Evolutionary conservation across 2,329 filamentous ascomycete species (phyloP), one percentile per base, ranked within the genome.

Genomic region (Alternaria longipes): DNA sequence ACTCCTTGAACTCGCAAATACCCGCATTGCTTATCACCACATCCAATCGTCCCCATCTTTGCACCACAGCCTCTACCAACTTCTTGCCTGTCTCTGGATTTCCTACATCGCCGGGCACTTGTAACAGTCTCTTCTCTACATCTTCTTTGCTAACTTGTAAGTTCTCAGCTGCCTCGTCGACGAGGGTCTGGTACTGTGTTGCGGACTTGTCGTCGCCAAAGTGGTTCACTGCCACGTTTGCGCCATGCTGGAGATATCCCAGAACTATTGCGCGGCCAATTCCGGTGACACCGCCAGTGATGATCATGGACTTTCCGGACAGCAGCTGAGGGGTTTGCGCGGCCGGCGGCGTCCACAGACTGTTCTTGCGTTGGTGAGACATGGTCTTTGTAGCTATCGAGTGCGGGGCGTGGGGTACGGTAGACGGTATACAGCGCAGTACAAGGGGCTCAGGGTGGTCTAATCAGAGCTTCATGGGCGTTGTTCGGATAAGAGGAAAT

Each of bases 21-120:
- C 93, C 93, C 4, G 93, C 93, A 81, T 97, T 97, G 77, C 89
- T 92, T 28, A 97, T 91, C 78, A 94, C 94, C 7, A 97, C 83
- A 79, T 85, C 82, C 40, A 85, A 59, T 38, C 81, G 75, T 14
- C 84, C 83, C 75, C 88, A 90, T 59, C 81, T 80, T 59, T 85
- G 77, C 1, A 94, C 89, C 0, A 90, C 89, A 65, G 85, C 83
- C 12, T 82, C 80, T 6, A 97, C 89, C 24, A 97, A 85, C 28
- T 85, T 81, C 44, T 84, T 81, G 8, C 91, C 91, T 0, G 92
- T 94, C 62, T 88, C 86, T 0, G 91, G 89, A 65, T 91, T 85
- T 1, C 90, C 88, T 28, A 97, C 90, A 76, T 97, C 93, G 45
- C 94, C 94, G 0, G 87, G 78, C 1, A 94, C 84, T 65, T 90